Evolutionary conservation across 2,329 filamentous ascomycete genomes (phyloP), one percentile per base, ranked within the genome.

Genomic region (Trichoderma harzianum): DNA sequence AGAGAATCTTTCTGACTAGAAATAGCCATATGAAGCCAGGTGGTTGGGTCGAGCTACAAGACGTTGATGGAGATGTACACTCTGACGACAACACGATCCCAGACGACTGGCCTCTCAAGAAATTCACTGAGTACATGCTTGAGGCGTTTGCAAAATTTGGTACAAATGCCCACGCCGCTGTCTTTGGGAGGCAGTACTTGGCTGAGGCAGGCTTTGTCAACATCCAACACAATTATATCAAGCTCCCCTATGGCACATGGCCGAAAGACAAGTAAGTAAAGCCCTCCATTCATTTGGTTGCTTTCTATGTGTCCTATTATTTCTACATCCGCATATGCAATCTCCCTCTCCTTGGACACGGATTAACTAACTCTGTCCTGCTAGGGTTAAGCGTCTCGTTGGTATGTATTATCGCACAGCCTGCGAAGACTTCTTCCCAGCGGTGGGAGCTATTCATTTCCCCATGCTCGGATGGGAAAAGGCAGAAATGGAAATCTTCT

Each of bases 171-270:
- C 80, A 83, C 47, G 81, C 82, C 4, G 82, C 82, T 6, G 77
- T 79, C 0, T 81, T 80, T 47, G 82, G 81, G 0, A 76, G 75
- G 0, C 78, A 82, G 60, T 83, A 83, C 43, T 75, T 81, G 5
- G 72, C 75, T 7, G 77, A 78, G 18, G 80, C 82, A 1, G 83
- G 83, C 0, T 85, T 84, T 65, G 75, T 80, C 5, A 80, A 84
- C 26, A 79, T 84, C 1, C 74, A 76, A 5, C 79, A 83, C 69
- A 79, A 79, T 24, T 78, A 76, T 16, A 79, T 81, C 70, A 83
- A 85, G 74, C 76, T 86, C 1, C 85, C 86, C 0, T 80, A 84
- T 11, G 84, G 83, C 26, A 79, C 78, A 1, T 87, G 86, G 86
- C 82, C 85, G 0, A 83, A 80, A 24, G 83, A 87, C 69, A 80